Percentiles rank a stretch among this genome's conserved stretches.
These are phyloP conservation scores for Fusarium hainanense DNA, from an alignment of 2,329 filamentous ascomycete species.

Conservation along the genomic window DNA sequence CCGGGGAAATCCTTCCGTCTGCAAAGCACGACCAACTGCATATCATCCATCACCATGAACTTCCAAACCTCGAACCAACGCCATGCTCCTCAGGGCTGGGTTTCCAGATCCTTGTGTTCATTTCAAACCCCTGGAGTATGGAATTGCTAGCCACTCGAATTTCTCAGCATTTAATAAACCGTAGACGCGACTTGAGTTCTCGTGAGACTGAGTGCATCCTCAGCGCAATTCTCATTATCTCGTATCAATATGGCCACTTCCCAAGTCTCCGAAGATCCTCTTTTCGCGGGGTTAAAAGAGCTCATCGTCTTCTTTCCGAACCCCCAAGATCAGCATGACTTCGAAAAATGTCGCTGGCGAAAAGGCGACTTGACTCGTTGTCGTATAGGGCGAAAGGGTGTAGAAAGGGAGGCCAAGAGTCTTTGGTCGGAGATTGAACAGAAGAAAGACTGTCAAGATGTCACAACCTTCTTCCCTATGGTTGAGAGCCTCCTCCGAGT, in stretches of 20 bases:
- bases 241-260: constrained; percentile 3
- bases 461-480: not conserved
- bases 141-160: not conserved
- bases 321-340: not conserved
- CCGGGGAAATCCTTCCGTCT: constrained; percentile 27
- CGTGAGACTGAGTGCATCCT: not conserved
- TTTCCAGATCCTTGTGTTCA: constrained; percentile 2
- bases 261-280: not conserved
- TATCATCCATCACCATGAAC: constrained; percentile 2
- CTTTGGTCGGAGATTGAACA: not conserved
- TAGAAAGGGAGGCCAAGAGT: too few species aligned
- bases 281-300: not conserved
- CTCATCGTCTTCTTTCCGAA: constrained; percentile 3
- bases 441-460: not conserved
- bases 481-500: not conserved
- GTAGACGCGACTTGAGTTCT: not conserved
- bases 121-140: not conserved
- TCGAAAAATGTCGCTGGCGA: not conserved
- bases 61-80: constrained; percentile 9
- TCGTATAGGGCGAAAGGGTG: too few species aligned
- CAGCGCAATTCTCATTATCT: not conserved
- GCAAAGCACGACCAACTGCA: constrained; percentile 33
- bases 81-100: constrained; percentile 2
- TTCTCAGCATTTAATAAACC: constrained; percentile 1
- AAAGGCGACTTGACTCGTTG: not conserved